Evolutionary conservation across 75 land plant genomes (phyloP).

Genomic region (Pseudotsuga menziesii): DNA sequence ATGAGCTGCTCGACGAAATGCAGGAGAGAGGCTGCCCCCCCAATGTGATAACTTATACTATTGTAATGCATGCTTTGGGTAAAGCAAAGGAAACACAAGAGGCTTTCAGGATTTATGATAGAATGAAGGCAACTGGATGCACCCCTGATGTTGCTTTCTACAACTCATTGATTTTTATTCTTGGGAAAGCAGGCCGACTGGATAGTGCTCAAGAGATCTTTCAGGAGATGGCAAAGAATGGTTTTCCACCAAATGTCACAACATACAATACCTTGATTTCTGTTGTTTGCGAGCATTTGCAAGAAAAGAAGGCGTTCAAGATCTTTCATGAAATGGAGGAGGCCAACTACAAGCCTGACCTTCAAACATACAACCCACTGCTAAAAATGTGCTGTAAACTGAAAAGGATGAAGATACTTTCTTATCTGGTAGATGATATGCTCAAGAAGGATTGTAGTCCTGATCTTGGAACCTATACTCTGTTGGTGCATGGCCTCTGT

Average conservation of each 20-base stretch:
- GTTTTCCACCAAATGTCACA: conserved; percentile 36
- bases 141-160: conserved; percentile 47
- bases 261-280: conserved; percentile 71
- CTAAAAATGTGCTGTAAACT: conserved; percentile 47
- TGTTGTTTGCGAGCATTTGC: conserved; percentile 33
- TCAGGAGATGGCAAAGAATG: conserved; percentile 50
- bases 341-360: conserved; percentile 39
- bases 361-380: conserved; percentile 53
- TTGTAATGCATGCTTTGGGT: conserved; percentile 52
- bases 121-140: conserved; percentile 45
- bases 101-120: conserved; percentile 51
- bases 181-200: conserved; percentile 36
- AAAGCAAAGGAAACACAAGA: conserved; percentile 40
- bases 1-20: conserved; percentile 45
- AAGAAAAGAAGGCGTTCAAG: conserved; percentile 54
- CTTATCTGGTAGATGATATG: conserved; percentile 48
- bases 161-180: conserved; percentile 40
- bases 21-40: conserved; percentile 33
- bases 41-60: conserved; percentile 56
- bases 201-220: conserved; percentile 40
- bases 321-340: conserved; percentile 62
- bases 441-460: conserved; percentile 46
- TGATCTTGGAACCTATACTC: conserved; percentile 61
- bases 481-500: conserved; percentile 48
- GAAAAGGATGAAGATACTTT: conserved; percentile 44